Conservation (phyloP, 1,139 yeast genomes). For the Debaryomyces robertsiae region DNA sequence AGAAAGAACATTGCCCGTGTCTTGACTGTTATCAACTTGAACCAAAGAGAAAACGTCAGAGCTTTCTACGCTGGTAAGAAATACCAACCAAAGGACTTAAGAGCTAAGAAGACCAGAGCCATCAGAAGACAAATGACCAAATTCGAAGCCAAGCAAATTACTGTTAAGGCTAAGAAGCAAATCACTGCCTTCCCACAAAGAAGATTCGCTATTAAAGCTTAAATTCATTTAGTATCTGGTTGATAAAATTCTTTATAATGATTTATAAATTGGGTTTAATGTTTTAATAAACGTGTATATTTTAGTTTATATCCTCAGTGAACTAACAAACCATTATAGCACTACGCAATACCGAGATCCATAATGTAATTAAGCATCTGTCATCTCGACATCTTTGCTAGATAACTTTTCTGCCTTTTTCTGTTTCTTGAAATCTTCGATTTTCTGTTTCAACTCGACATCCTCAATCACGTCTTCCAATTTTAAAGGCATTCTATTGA, state of each 20-base stretch:
- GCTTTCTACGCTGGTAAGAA: constrained; percentile 96
- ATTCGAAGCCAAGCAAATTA: constrained; percentile 77
- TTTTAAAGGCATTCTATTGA: constrained; percentile 87
- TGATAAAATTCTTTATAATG: constrained; percentile 15
- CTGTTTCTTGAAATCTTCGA: constrained; percentile 55
- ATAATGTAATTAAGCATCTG: constrained; percentile 11
- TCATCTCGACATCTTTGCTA: constrained; percentile 24
- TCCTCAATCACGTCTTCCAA: constrained; percentile 86
- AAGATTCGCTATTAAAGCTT: constrained; percentile 98
- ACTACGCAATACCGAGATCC: neutral
- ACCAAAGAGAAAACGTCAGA: constrained; percentile 95
- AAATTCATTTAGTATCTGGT: constrained; percentile 33
- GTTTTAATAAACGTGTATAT: constrained; percentile 26
- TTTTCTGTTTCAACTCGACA: constrained; percentile 62
- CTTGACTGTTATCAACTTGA: constrained; percentile 93
- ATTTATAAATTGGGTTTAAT: constrained; percentile 18
- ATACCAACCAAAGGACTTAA: constrained; percentile 97
- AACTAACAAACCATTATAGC: constrained; percentile 6
- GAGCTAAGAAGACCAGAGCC: constrained; percentile 99
- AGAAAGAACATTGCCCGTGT: constrained; percentile 99
- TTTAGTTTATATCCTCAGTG: constrained; percentile 15
- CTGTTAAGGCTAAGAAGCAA: constrained; percentile 90
- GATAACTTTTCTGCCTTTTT: constrained; percentile 26
- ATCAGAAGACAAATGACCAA: constrained; percentile 95
- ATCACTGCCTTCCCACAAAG: constrained; percentile 97